Evolutionary conservation across 2,329 filamentous ascomycete species (phyloP), one percentile per base, ranked within the genome.

Genomic region (Verticillium nonalfalfae): DNA sequence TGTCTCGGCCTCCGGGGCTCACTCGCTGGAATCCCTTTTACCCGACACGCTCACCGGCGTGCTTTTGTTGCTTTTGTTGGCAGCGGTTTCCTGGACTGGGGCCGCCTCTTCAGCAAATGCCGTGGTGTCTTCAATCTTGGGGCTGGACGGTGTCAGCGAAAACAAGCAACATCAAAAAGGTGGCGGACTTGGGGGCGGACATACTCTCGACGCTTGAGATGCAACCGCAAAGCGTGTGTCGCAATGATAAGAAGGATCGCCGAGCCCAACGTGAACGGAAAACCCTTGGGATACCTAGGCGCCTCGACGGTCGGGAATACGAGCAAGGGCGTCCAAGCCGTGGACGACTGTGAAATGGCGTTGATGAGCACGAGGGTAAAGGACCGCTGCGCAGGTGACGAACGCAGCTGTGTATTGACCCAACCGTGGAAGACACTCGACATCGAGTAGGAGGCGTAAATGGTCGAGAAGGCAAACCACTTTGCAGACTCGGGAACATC

Each of bases 381-480:
- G 0, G 81, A 74, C 6, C 83, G 71, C 62, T 84, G 77, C 0
- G 75, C 77, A 0, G 77, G 76, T 1, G 77, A 77, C 18, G 76
- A 73, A 26, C 76, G 75, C 2, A 85, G 69, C 38, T 78, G 74
- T 11, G 74, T 79, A 62, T 85, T 85, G 3, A 83, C 77, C 81
- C 82, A 85, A 3, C 82, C 82, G 60, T 85, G 80, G 7, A 86
- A 71, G 3, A 84, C 79, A 57, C 79, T 82, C 0, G 82, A 83
- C 72, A 85, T 78, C 0, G 82, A 77, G 5, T 78, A 75, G 0
- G 81, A 74, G 0, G 76, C 76, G 66, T 81, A 84, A 0, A 76
- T 80, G 0, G 78, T 82, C 33, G 71, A 68, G 76, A 85, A 67
- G 0, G 80, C 81, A 59, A 83, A 83, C 81, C 82, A 85, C 15